Base-by-base conservation (phyloP, 345 rosid species). In the Populus pruinosa region DNA sequence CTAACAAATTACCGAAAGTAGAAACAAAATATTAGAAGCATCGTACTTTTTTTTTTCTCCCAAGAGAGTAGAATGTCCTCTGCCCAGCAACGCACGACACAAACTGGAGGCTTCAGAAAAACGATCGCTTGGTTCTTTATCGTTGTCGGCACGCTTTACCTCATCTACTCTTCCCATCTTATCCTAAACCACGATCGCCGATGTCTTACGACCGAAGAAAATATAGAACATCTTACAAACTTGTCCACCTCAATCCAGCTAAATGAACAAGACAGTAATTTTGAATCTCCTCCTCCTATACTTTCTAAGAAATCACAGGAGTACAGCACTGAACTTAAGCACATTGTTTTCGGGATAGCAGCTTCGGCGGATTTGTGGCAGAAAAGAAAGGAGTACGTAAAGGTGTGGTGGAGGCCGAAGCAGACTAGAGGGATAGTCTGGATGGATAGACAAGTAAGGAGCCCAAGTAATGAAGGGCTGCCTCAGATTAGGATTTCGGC, bases 351-450 rank as follows among this genome's bases (percentile, higher is more conserved):
- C 16, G 94, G 99, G 25, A 89, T 95, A 2, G 97, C 92, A 0
- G 96, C 92, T 0, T 91, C 98, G 3, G 83, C 96, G 0, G 85
- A 83, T 50, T 76, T 91, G 21, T 91, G 96, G 92, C 89, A 95
- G 29, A 85, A 78, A 21, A 82, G 99, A 66, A 91, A 95, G 78
- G 91, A 90, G 80, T 93, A 94, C 76, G 92, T 94, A 18, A 94
- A 92, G 75, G 61, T 85, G 23, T 89, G 98, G 97, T 93, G 94
- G 95, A 87, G 90, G 78, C 93, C 94, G 2, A 74, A 77, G 25
- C 83, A 88, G 82, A 91, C 89, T 16, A 86, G 97, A 70, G 97
- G 95, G 8, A 83, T 90, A 1, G 96, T 91, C 56, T 93, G 96
- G 98, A 72, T 91, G 65, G 99, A 95, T 68, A 79, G 73, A 84